Evolutionary conservation across 495 filamentous ascomycete species (phyloP).

Genomic region (Aspergillus kassunensis): DNA sequence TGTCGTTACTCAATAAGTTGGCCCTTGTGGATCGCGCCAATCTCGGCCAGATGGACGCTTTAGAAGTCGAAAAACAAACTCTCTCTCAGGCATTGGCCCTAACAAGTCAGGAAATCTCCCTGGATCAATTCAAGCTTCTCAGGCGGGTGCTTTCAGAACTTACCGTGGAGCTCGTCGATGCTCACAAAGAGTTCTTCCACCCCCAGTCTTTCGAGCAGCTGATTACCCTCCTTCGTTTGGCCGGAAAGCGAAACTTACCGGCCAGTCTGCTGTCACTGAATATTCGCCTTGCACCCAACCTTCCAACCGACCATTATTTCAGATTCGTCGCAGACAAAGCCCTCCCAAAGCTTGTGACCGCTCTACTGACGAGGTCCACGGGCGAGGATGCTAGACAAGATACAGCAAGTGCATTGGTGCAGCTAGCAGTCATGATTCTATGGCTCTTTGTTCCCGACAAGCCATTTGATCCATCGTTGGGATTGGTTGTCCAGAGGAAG

Average conservation of each 20-base stretch:
- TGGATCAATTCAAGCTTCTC: conserved; percentile 45
- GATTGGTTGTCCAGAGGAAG: conserved; percentile 65
- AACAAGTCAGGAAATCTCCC: conserved; percentile 43
- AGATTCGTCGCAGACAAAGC: conserved; percentile 26
- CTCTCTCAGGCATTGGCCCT: conserved; percentile 52
- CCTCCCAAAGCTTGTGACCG: conserved; percentile 31
- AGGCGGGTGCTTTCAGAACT: conserved; percentile 45
- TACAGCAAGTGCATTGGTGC: conserved; percentile 33
- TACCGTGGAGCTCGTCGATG: conserved; percentile 43
- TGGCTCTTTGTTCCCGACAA: conserved; percentile 81
- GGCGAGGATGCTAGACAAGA: conserved; percentile 17
- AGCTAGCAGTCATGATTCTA: conserved; percentile 47
- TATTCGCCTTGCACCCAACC: conserved; percentile 19
- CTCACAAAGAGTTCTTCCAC: conserved; percentile 40
- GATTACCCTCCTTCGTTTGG: conserved; percentile 20
- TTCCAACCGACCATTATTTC: conserved; percentile 35
- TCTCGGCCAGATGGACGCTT: conserved; percentile 57
- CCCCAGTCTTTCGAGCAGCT: conserved; percentile 27
- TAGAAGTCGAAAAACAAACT: conserved; percentile 62
- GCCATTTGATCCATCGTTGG: conserved; percentile 80
- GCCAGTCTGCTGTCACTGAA: conserved; percentile 7
- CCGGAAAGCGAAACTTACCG: conserved; percentile 24
- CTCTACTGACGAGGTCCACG: conserved; percentile 16
- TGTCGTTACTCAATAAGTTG: conserved; percentile 54
- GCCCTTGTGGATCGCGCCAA: conserved; percentile 48